Base-by-base conservation (phyloP, 495 filamentous ascomycete genomes). In the Neurospora cerealis region DNA sequence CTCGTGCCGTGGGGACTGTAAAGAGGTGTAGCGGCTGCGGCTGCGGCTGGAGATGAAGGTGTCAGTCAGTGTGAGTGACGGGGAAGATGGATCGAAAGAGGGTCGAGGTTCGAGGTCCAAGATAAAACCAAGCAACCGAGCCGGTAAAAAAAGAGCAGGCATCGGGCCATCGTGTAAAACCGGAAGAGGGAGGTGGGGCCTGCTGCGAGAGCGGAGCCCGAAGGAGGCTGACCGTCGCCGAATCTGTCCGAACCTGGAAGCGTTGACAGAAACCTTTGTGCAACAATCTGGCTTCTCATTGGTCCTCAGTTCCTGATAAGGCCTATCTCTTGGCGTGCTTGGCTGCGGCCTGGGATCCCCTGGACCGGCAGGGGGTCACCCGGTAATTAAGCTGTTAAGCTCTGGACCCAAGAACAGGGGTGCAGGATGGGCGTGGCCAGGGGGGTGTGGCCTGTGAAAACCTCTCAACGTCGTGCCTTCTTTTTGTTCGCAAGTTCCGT, bases 291-390 rank as follows among this genome's bases (percentile, higher is more conserved):
- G 41, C 28, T 39, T 32, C 42, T 75, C 40, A 80, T 80, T 80
- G 79, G 78, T 69, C 19, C 36, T 38, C 32, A 13, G 3, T 17
- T 69, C 28, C 19, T 69, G 75, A 78, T 79, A 75, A 79, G 76
- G 71, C 73, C 70, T 77, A 78, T 79, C 76, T 76, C 79, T 80
- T 80, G 78, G 79, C 79, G 37, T 41, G 19, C 73, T 73, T 71
- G 71, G 74, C 72, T 69, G 54, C 48, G 24, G 48, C 48, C 48
- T 62, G 54, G 13, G 2, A 34, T 7, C 54, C 54, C 54, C 19
- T 37, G n/a, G 38, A 66, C 54, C 24, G 48, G 32, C 28, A 37
- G 69, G 28, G 66, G 39, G 8, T 3, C 38, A 0, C 15, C 8
- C 34, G 42, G 70, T 54, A 54, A 62, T 62, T 10, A 24, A 24